phyloP scores from a whole-genome alignment of 2,329 filamentous ascomycete genomes.

The Plenodomus lindquistii region DNA sequence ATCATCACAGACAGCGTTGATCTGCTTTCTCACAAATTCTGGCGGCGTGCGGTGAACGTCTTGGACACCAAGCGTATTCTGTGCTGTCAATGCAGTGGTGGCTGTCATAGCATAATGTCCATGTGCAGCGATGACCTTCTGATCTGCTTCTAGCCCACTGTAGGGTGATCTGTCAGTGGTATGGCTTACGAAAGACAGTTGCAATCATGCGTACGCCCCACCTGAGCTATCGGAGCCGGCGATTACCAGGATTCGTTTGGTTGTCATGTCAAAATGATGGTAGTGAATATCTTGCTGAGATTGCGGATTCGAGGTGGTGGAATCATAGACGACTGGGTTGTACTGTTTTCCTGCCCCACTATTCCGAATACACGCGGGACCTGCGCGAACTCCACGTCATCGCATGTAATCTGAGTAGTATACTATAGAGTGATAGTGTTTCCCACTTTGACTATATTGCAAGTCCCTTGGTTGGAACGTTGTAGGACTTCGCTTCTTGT shows the following conservation, averaged over 20 bases:
- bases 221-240: conserved; percentile 90
- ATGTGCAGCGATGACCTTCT: conserved; percentile 91
- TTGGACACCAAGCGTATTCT: conserved; percentile 85
- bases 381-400: background rate
- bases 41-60: conserved; percentile 80
- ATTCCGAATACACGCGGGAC: background rate
- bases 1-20: conserved; percentile 82
- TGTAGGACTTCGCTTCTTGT: too few relatives aligned
- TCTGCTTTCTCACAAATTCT: conserved; percentile 79
- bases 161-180: conserved; percentile 19
- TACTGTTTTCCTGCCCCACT: conserved; percentile 5
- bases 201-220: conserved; percentile 67
- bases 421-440: background rate
- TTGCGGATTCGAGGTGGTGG: conserved; percentile 1
- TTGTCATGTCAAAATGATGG: conserved; percentile 23
- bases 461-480: too few relatives aligned
- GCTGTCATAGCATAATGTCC: conserved; percentile 95
- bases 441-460: background rate
- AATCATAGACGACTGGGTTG: conserved; percentile 8
- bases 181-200: conserved; percentile 13
- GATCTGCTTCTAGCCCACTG: conserved; percentile 92
- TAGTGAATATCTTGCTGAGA: background rate
- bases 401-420: background rate
- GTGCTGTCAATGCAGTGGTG: conserved; percentile 92
- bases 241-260: conserved; percentile 71